Percentiles rank a stretch among this genome's conserved stretches.
These are phyloP conservation scores for Metschnikowia lunata DNA, from an alignment of 805 yeast species.

Conservation along the genomic window DNA sequence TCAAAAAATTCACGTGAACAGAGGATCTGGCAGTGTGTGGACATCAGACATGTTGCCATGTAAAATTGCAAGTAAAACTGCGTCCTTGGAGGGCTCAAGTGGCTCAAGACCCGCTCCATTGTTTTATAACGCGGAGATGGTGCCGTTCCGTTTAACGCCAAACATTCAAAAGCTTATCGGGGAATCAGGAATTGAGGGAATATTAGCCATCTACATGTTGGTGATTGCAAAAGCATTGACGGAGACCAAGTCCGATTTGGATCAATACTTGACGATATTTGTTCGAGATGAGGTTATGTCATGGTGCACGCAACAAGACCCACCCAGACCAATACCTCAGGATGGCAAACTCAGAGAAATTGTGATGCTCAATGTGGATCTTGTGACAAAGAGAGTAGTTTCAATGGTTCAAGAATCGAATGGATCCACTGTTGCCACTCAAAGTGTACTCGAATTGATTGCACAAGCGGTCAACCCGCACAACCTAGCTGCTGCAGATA, in stretches of 20 bases:
- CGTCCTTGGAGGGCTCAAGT: conserved; percentile 44
- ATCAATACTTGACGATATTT: conserved; percentile 85
- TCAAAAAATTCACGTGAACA: conserved; percentile 81
- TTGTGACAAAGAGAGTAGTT: conserved; percentile 71
- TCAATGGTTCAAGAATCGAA: conserved; percentile 56
- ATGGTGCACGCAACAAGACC: conserved; percentile 87
- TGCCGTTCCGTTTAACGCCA: conserved; percentile 95
- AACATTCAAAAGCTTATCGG: conserved; percentile 92
- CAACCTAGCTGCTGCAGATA: conserved; percentile 85
- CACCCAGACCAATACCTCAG: conserved; percentile 66
- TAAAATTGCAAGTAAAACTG: conserved; percentile 57
- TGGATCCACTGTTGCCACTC: conserved; percentile 80
- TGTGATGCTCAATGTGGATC: conserved; percentile 82
- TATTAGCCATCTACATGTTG: conserved; percentile 78
- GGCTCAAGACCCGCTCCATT: conserved; percentile 67
- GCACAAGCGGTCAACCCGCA: conserved; percentile 95
- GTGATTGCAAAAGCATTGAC: conserved; percentile 82
- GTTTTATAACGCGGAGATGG: conserved; percentile 86
- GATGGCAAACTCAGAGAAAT: conserved; percentile 82
- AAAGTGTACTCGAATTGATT: conserved; percentile 82
- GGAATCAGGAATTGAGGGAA: conserved; percentile 88
- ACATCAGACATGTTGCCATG: conserved; percentile 95
- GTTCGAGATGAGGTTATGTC: conserved; percentile 93
- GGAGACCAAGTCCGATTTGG: conserved; percentile 89
- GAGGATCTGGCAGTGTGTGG: conserved; percentile 82